Conservation (phyloP, 2,329 filamentous ascomycete species). For the Helotiales sp. region DNA sequence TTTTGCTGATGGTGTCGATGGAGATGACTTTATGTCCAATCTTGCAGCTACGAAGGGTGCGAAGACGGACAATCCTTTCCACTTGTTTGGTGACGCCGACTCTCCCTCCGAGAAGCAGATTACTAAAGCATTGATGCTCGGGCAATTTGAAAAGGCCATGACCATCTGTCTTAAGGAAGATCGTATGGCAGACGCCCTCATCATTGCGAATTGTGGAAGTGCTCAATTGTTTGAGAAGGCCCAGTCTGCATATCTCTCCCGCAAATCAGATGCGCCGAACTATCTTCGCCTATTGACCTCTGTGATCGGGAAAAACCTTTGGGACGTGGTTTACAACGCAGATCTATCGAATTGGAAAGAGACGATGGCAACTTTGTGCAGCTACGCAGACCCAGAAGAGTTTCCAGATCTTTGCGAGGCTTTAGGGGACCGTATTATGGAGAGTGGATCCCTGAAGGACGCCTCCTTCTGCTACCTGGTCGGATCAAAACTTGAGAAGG, state of each 20-base stretch:
- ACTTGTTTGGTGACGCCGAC: slow-evolving; percentile 82
- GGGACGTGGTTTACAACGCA: slow-evolving; percentile 97
- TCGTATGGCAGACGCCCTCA: slow-evolving; percentile 91
- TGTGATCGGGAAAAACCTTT: slow-evolving; percentile 93
- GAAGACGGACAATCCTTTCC: slow-evolving; percentile 93
- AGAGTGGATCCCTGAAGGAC: slow-evolving; percentile 77
- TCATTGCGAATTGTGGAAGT: slow-evolving; percentile 95
- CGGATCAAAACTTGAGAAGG: slow-evolving; percentile 96
- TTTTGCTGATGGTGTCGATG: slow-evolving; percentile 73
- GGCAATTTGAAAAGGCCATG: slow-evolving; percentile 86
- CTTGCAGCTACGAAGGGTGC: slow-evolving; percentile 86
- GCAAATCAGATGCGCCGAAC: slow-evolving; percentile 79
- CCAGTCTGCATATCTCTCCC: slow-evolving; percentile 85
- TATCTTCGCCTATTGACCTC: slow-evolving; percentile 89
- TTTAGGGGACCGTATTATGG: slow-evolving; percentile 85
- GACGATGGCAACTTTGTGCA: slow-evolving; percentile 93
- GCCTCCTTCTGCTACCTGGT: slow-evolving; percentile 96
- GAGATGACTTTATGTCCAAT: slow-evolving; percentile 83
- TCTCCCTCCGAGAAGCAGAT: slow-evolving; percentile 81
- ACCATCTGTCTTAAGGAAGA: slow-evolving; percentile 87
- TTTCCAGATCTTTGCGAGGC: slow-evolving; percentile 95
- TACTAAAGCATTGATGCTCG: slow-evolving; percentile 84
- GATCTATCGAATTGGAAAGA: slow-evolving; percentile 95
- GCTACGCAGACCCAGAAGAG: slow-evolving; percentile 86
- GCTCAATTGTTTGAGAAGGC: slow-evolving; percentile 93